These are phyloP conservation scores for Talaromyces borbonicus DNA, from an alignment of 495 filamentous ascomycete genomes.

Conservation along the genomic window DNA sequence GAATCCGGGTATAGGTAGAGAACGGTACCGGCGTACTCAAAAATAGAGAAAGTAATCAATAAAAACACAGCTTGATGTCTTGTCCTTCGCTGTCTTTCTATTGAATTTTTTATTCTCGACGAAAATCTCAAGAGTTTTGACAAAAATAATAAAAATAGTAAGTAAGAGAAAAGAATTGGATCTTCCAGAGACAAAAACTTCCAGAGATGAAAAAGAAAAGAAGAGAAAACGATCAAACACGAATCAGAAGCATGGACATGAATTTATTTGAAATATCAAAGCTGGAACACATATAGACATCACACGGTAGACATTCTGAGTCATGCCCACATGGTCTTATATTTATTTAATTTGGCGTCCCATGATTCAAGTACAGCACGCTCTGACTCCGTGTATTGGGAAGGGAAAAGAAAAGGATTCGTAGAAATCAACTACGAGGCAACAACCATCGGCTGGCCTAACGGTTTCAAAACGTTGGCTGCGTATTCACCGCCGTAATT, in stretches of 20 bases:
- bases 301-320: neutral
- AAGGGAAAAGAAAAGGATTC: too few relatives aligned
- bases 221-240: neutral
- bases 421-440: neutral
- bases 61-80: too few relatives aligned
- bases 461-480: conserved; percentile 49
- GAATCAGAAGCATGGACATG: conserved; percentile 1
- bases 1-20: too few relatives aligned
- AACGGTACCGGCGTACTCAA: too few relatives aligned
- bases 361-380: too few relatives aligned
- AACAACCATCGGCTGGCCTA: conserved; percentile 20
- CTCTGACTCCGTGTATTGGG: too few relatives aligned
- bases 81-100: too few relatives aligned
- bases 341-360: conserved; percentile 1
- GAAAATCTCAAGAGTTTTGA: too few relatives aligned
- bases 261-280: neutral
- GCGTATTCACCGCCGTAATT: conserved; percentile 59
- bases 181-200: conserved; percentile 1
- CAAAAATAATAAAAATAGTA: too few relatives aligned
- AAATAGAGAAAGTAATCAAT: too few relatives aligned
- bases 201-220: neutral
- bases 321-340: neutral
- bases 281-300: neutral
- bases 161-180: neutral
- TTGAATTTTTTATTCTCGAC: too few relatives aligned